Evolutionary conservation across 352 stramenopile genomes (phyloP).

Genomic region (Peronospora belbahrii): DNA sequence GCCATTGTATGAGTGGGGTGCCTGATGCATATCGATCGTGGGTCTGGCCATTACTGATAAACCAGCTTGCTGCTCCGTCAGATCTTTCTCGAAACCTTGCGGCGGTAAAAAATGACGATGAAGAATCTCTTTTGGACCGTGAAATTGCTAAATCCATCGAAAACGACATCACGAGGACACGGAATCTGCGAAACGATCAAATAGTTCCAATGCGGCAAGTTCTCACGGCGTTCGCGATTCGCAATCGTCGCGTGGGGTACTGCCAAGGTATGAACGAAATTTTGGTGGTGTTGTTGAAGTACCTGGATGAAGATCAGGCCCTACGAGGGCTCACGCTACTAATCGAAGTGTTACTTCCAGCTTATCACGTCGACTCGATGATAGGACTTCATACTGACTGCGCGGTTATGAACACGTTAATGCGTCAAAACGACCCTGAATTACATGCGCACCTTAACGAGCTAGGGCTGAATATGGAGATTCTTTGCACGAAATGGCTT

Average conservation of each 20-base stretch:
- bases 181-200: constrained; percentile 48
- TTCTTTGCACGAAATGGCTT: constrained; percentile 85
- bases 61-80: constrained; percentile 27
- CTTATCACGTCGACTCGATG: constrained; percentile 82
- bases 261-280: constrained; percentile 87
- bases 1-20: constrained; percentile 43
- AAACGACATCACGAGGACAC: constrained; percentile 68
- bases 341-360: constrained; percentile 65
- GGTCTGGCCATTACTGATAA: constrained; percentile 69
- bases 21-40: constrained; percentile 57
- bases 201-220: constrained; percentile 53
- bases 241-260: constrained; percentile 72
- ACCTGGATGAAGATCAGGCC: constrained; percentile 54
- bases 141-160: constrained; percentile 76
- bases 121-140: constrained; percentile 44
- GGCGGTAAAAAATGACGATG: constrained; percentile 22
- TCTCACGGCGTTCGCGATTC: constrained; percentile 62
- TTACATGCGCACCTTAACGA: constrained; percentile 63
- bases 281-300: constrained; percentile 57
- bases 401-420: constrained; percentile 71
- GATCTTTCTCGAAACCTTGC: constrained; percentile 32
- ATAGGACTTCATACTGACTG: constrained; percentile 79
- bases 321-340: constrained; percentile 56
- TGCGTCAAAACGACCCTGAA: constrained; percentile 68
- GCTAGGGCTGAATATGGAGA: constrained; percentile 81